These are phyloP conservation scores for Letharia columbiana DNA, from an alignment of 495 filamentous ascomycete genomes.

Conservation along the genomic window DNA sequence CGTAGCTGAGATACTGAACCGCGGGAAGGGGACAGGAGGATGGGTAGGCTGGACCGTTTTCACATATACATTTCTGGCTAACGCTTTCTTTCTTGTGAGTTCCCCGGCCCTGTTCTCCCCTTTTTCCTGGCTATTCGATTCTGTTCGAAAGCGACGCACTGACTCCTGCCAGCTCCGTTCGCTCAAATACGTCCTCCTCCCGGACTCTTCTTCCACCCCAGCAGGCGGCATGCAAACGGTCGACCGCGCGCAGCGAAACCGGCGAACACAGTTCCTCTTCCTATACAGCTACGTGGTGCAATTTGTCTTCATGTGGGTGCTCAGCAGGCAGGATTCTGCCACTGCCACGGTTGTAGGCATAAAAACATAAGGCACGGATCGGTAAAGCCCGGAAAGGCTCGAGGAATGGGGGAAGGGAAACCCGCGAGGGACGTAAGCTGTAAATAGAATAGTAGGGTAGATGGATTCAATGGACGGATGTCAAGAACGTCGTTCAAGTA, in stretches of 20 bases:
- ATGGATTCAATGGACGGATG: background rate
- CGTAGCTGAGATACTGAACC: constrained; percentile 65
- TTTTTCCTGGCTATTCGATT: background rate
- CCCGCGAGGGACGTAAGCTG: background rate
- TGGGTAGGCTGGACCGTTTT: constrained; percentile 88
- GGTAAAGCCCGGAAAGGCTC: background rate
- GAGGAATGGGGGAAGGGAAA: background rate
- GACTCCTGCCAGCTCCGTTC: constrained; percentile 53
- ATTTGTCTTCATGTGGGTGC: constrained; percentile 88
- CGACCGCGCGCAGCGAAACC: constrained; percentile 72
- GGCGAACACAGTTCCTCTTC: constrained; percentile 91
- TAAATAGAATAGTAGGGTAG: background rate
- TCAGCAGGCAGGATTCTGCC: constrained; percentile 49
- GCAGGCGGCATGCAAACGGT: constrained; percentile 66
- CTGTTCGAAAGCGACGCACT: background rate
- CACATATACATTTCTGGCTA: constrained; percentile 80
- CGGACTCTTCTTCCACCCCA: constrained; percentile 60
- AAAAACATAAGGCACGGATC: constrained; percentile 9
- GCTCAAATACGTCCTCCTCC: constrained; percentile 89
- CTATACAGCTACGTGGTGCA: constrained; percentile 91
- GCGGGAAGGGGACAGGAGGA: constrained; percentile 68
- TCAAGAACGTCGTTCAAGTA: background rate
- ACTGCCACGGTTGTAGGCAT: constrained; percentile 21
- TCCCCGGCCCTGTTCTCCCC: background rate
- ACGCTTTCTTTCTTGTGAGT: constrained; percentile 73